Evolutionary conservation across 768 basidiomycete genomes (phyloP), one percentile per base, ranked within the genome.

Genomic region (Auricularia sp.): DNA sequence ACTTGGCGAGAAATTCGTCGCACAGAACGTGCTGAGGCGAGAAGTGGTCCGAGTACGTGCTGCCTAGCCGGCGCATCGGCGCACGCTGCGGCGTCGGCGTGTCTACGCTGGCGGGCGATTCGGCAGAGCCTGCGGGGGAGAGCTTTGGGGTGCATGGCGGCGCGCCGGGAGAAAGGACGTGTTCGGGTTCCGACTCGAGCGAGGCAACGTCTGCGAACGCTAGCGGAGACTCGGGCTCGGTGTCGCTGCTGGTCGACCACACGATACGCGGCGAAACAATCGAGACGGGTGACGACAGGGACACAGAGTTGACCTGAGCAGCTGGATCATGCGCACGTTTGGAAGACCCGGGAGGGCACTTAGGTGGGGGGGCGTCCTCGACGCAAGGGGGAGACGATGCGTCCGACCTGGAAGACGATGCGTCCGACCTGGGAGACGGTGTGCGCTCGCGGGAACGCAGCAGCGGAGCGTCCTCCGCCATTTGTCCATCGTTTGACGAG

Each of bases 1-100:
- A 92, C 59, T 71, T 71, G 51, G 75, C 77, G 61, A 83, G 83
- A 69, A 93, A 93, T 54, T 78, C 76, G 5, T 80, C 71, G 69
- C 86, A 79, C 59, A 93, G 81, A 42, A 71, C 71, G 73, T 93
- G 89, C 1, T 80, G 82, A 3, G 73, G 69, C 1, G 86, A 85
- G 70, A 93, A 92, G 24, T 80, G 80, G 37, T 75, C 75, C 14
- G 82, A 83, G 67, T 81, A 75, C 11, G 42, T 33, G 13, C 47
- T 62, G 21, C 65, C 62, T 5, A 64, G 37, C 39, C 63, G 21
- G 47, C 45, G 63, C 44, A 51, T n/a, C 21, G 54, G 62, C 14
- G 62, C 65, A 6, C 18, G 47, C 11, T 18, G 47, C 14, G 47
- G 47, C 47, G 47, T 51, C 47, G 47, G 47, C 16, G 47, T 51